phyloP scores from a whole-genome alignment of 164 flowering plant genomes.

The Aristolochia californica region DNA sequence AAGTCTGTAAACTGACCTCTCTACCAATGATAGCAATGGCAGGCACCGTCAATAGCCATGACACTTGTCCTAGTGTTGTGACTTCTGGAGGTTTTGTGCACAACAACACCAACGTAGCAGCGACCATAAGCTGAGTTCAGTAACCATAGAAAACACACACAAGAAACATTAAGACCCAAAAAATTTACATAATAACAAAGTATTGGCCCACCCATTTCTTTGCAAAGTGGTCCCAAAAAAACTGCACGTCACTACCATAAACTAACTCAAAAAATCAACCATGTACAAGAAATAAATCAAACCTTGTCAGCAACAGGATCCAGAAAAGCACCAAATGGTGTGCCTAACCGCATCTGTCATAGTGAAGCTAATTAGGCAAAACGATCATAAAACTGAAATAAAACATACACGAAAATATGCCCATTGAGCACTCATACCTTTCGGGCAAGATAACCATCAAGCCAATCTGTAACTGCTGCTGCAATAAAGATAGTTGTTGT shows the following conservation, averaged over 20 bases:
- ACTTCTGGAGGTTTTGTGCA: conserved; percentile 64
- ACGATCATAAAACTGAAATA: background rate
- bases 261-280: background rate
- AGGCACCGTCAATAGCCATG: conserved; percentile 85
- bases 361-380: conserved; percentile 8
- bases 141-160: conserved; percentile 2
- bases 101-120: conserved; percentile 78
- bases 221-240: too few relatives aligned
- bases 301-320: conserved; percentile 99
- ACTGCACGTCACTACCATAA: background rate
- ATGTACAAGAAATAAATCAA: conserved; percentile 5
- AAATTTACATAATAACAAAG: background rate
- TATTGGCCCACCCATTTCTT: too few relatives aligned
- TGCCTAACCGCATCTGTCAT: conserved; percentile 68
- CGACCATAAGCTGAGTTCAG: conserved; percentile 90
- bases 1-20: conserved; percentile 50
- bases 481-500: conserved; percentile 80
- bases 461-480: conserved; percentile 98
- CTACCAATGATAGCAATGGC: conserved; percentile 89
- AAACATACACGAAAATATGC: conserved; percentile 1
- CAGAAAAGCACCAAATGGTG: conserved; percentile 94
- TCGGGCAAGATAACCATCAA: conserved; percentile 94
- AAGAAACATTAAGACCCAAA: background rate
- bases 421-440: conserved; percentile 34
- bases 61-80: conserved; percentile 41